Conservation (phyloP, 1,139 yeast species). For the Lizanozyma gosingica region DNA sequence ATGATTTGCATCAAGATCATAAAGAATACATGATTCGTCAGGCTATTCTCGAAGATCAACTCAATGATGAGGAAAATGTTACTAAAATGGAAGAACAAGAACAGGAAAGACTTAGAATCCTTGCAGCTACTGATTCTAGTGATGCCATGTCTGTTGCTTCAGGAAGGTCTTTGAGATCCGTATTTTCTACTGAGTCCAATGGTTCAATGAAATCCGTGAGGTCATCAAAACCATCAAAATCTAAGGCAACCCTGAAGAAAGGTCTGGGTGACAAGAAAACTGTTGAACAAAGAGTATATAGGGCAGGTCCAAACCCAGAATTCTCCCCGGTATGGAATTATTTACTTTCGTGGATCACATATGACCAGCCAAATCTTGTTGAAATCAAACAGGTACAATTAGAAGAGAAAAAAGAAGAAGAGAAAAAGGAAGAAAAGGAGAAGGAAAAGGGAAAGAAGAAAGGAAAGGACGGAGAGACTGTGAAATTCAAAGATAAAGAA, state of each 20-base stretch:
- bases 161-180: neutral
- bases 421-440: neutral
- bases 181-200: neutral
- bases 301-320: constrained; percentile 1
- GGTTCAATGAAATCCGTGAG: neutral
- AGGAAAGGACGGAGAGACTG: no score
- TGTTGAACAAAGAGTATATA: neutral
- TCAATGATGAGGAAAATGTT: neutral
- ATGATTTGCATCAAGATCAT: neutral
- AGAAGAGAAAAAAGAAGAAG: no score
- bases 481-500: neutral
- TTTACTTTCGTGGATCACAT: constrained; percentile 10
- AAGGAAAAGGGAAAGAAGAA: neutral
- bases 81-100: neutral
- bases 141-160: neutral
- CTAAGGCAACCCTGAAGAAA: neutral
- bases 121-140: neutral
- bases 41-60: neutral
- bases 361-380: constrained; percentile 2
- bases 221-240: neutral
- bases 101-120: neutral
- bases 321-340: constrained; percentile 9
- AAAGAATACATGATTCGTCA: neutral
- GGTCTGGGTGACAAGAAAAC: neutral
- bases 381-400: no score